Base-by-base conservation (phyloP, 2,329 filamentous ascomycete genomes). In the Neonectria magnoliae region DNA sequence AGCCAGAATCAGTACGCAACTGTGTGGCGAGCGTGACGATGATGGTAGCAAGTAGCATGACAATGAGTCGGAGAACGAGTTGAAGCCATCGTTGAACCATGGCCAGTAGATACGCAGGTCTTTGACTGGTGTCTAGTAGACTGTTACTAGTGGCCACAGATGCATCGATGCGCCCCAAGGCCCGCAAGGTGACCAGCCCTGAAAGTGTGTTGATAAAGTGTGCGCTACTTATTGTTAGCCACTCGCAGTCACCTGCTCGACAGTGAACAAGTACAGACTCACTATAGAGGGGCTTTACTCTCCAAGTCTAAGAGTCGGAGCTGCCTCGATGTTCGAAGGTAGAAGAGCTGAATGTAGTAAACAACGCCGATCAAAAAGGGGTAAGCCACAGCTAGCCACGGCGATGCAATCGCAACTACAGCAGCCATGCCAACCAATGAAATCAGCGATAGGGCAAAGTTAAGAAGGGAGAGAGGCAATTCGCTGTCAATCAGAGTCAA, bases 31-130 rank as follows among this genome's bases (percentile, higher is more conserved):
- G 75, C 1, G 67, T 53, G 2, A 88, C 80, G 0, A 88, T 73
- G 2, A 84, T 64, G 1, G 83, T 75, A 0, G 84, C 84, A 14
- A 88, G 76, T 1, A 77, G 76, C 0, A 83, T 81, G 0, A 87
- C 83, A 0, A 87, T 71, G 4, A 87, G 66, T 52, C 85, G 79
- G 2, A 90, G 76, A 0, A 82, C 80, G 0, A 89, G 78, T 0
- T 73, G 80, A 0, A 90, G 79, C 87, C 87, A 90, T 42, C 83
- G 81, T 71, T 90, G 88, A 31, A 89, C 83, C 70, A 84, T 84
- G 47, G 81, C 82, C 2, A 90, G 79, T 0, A 88, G 80, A 68
- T 90, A 90, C 3, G 83, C 84, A 1, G 88, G 87, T 9, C 82
- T 76, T 63, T 90, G 87, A 0, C 86, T 88, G 2, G 75, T 78